Evolutionary conservation across 2,329 filamentous ascomycete genomes (phyloP), one percentile per base, ranked within the genome.

Genomic region (Trichoderma hamatum): DNA sequence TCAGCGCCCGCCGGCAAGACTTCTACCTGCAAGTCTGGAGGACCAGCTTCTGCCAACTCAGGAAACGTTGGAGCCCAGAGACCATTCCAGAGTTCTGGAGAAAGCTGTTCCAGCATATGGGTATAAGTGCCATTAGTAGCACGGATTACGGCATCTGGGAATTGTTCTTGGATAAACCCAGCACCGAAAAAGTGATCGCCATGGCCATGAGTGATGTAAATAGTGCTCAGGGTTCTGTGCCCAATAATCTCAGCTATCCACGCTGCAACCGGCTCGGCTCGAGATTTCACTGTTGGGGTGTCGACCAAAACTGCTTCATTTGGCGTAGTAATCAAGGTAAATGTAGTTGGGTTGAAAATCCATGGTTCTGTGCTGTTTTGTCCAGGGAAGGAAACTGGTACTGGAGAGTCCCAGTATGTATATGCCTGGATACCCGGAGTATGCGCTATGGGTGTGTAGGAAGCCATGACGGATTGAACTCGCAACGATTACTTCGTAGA

Each of bases 191-290:
- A 46, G 51, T 65, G 62, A 32, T 65, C 62, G 7, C 62, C 51
- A 19, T 65, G 62, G 19, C 62, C 62, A 36, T 65, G 62, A 26
- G 62, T 65, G 34, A 65, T 65, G 51, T 65, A 56, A 24, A 65
- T 65, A 14, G 62, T 65, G 51, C 51, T 65, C 13, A 65, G 9
- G 6, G 43, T 65, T 55, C 62, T 51, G 51, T 32, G 34, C 7
- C 28, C 24, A 19, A 65, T 46, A 5, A 56, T 46, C 14, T 56
- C 62, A 16, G 62, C 51, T 24, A 65, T 65, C 62, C 62, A 65
- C 16, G 34, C 36, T 21, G 62, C 51, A 21, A 65, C 62, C 7
- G 49, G 34, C 5, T 65, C 62, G 13, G n/a, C 49, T 30, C 62
- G 62, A 46, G 62, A 65, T 10, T 34, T 30, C 3, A 56, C 51